Evolutionary conservation across 768 basidiomycete genomes (phyloP).

Genomic region (Boletus edulis): DNA sequence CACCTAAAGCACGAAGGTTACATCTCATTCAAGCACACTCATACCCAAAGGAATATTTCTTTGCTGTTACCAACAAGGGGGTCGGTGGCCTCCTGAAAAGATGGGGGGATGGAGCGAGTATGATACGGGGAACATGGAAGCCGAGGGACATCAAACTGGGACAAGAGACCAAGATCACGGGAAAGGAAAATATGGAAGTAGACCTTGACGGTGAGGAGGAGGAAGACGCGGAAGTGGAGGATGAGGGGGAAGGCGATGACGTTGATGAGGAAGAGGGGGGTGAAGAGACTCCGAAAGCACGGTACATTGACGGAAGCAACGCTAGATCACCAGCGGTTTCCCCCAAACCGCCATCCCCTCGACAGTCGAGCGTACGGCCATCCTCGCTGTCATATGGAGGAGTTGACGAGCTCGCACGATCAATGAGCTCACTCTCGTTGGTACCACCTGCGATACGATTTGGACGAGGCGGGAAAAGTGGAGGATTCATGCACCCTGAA

Average conservation of each 20-base stretch:
- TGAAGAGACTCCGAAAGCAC: conserved; percentile 28
- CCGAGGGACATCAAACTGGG: conserved; percentile 32
- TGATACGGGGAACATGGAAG: conserved; percentile 75
- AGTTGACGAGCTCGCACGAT: conserved; percentile 50
- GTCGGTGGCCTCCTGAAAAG: conserved; percentile 73
- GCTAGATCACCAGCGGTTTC: conserved; percentile 20
- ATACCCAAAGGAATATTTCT: conserved; percentile 89
- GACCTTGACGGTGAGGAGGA: conserved; percentile 20
- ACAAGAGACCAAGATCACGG: conserved; percentile 8
- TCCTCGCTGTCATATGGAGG: conserved; percentile 16
- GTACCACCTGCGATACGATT: conserved; percentile 71
- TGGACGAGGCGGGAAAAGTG: conserved; percentile 63
- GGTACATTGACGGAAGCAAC: conserved; percentile 12
- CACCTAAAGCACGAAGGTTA: conserved; percentile 72
- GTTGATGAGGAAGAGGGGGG: conserved; percentile 22
- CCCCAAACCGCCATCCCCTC: conserved; percentile 17
- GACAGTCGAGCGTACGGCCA: conserved; percentile 18
- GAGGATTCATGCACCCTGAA: conserved; percentile 45
- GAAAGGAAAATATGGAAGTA: conserved; percentile 22
- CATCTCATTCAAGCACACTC: conserved; percentile 82
- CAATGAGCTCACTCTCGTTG: conserved; percentile 50
- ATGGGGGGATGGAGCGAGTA: conserved; percentile 84
- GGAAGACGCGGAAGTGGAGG: conserved; percentile 4
- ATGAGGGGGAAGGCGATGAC: conserved; percentile 14
- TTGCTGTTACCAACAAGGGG: conserved; percentile 88